Conservation (phyloP, 2,329 filamentous ascomycete genomes). For the Colletotrichum ledebouriae region DNA sequence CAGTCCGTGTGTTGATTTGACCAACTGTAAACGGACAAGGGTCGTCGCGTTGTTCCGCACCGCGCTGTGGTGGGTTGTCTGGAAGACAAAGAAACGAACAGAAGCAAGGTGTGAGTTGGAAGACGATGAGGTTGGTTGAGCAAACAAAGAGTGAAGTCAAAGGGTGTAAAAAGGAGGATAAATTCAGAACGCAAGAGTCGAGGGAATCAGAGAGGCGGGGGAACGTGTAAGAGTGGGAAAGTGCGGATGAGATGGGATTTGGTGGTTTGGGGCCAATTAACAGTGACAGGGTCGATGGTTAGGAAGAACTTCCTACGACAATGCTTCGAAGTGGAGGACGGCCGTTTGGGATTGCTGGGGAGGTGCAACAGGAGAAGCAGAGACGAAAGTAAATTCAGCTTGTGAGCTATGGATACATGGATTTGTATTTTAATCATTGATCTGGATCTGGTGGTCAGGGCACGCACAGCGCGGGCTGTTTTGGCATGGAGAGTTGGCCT, state of each 20-base stretch:
- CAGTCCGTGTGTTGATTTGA: conserved; percentile 41
- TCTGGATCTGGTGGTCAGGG: conserved; percentile 28
- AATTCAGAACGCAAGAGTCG: not conserved
- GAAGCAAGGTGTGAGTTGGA: not conserved
- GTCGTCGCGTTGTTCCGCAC: conserved; percentile 8
- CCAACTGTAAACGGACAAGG: conserved; percentile 42
- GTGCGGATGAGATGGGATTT: conserved; percentile 15
- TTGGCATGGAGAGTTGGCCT: conserved; percentile 18
- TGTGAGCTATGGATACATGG: conserved; percentile 4
- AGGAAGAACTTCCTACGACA: not conserved
- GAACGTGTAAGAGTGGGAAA: conserved; percentile 6
- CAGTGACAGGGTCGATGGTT: not conserved
- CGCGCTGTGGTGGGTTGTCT: conserved; percentile 14
- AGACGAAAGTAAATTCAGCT: conserved; percentile 21
- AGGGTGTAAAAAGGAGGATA: not conserved
- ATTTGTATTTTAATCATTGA: conserved; percentile 37
- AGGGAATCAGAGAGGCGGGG: conserved; percentile 7
- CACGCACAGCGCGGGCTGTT: conserved; percentile 21
- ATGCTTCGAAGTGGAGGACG: conserved; percentile 1
- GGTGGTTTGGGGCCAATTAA: not conserved
- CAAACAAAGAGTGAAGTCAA: conserved; percentile 10
- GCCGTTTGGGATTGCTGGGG: conserved; percentile 10
- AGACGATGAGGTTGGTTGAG: not conserved
- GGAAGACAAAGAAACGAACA: not conserved
- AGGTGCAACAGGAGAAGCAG: conserved; percentile 22